These are phyloP conservation scores for Flaveria trinervia DNA, from an alignment of 129 eudicot species.

Conservation along the genomic window DNA sequence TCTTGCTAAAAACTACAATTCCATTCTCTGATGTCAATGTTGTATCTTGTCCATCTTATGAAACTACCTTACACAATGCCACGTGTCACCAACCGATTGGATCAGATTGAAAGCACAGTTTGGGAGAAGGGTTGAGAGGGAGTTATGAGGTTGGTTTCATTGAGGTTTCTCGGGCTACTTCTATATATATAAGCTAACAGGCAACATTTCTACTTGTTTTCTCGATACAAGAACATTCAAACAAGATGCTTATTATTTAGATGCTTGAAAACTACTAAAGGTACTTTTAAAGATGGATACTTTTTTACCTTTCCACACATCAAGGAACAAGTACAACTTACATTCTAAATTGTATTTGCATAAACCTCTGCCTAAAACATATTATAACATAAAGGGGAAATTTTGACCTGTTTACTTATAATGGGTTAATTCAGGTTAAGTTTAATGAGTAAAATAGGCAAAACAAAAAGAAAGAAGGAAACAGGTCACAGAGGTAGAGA, in stretches of 20 bases:
- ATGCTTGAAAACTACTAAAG: slow-evolving; percentile 58
- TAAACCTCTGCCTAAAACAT: slow-evolving; percentile 18
- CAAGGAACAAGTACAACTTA: slow-evolving; percentile 40
- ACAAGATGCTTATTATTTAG: slow-evolving; percentile 48
- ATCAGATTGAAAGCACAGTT: slow-evolving; percentile 26
- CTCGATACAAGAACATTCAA: slow-evolving; percentile 49
- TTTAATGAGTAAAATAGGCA: background rate
- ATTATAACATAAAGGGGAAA: slow-evolving; percentile 16
- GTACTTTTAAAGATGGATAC: slow-evolving; percentile 47
- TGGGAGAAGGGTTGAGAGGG: slow-evolving; percentile 28
- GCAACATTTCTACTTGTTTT: slow-evolving; percentile 35
- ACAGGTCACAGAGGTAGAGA: background rate
- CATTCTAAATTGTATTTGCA: slow-evolving; percentile 20
- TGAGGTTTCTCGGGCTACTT: slow-evolving; percentile 34
- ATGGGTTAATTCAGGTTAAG: background rate
- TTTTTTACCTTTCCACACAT: slow-evolving; percentile 42
- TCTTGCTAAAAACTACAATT: slow-evolving; percentile 67
- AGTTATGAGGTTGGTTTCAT: slow-evolving; percentile 40
- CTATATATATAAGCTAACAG: slow-evolving; percentile 50
- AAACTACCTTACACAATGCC: slow-evolving; percentile 23
- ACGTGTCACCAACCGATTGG: slow-evolving; percentile 28
- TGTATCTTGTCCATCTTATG: slow-evolving; percentile 54
- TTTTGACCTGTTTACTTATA: background rate
- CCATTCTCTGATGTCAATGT: slow-evolving; percentile 61
- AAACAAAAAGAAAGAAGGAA: background rate